Percentiles rank a stretch among this genome's conserved stretches.
Conservation (phyloP, 1,284 basidiomycete genomes). For the Wallemia mellicola region DNA sequence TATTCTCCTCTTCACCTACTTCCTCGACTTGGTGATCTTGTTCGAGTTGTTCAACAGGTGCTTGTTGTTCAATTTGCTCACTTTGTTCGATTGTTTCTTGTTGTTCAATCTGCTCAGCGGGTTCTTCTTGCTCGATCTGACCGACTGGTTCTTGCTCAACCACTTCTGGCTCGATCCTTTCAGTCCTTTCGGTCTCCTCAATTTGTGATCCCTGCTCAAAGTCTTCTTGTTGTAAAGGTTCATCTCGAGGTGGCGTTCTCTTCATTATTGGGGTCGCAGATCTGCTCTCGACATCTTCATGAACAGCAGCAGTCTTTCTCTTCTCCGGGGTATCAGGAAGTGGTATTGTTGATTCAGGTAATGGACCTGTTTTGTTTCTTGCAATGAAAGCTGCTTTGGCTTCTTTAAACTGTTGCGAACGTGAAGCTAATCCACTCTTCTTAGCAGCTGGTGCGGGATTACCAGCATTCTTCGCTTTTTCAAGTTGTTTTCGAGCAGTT, state of each 20-base stretch:
- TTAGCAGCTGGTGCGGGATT: slow-evolving; percentile 4
- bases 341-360: neutral
- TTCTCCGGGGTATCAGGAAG: neutral
- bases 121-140: too few species aligned
- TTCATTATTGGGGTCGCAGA: neutral
- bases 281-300: neutral
- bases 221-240: too few species aligned
- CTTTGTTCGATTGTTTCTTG: too few species aligned
- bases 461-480: slow-evolving; percentile 28
- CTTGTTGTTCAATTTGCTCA: too few species aligned
- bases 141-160: too few species aligned
- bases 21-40: too few species aligned
- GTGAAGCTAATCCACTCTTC: neutral
- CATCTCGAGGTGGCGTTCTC: neutral
- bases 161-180: too few species aligned
- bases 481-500: slow-evolving; percentile 45
- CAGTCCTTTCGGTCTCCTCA: too few species aligned
- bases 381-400: neutral
- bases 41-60: too few species aligned
- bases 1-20: neutral
- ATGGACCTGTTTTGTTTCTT: neutral
- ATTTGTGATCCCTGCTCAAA: too few species aligned
- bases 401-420: neutral
- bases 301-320: neutral
- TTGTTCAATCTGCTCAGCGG: too few species aligned